A percentile compares a stretch with the other conserved stretches of the same genome.
Conservation (phyloP, 2,329 filamentous ascomycete genomes). For the Coniochaeta ligniaria region DNA sequence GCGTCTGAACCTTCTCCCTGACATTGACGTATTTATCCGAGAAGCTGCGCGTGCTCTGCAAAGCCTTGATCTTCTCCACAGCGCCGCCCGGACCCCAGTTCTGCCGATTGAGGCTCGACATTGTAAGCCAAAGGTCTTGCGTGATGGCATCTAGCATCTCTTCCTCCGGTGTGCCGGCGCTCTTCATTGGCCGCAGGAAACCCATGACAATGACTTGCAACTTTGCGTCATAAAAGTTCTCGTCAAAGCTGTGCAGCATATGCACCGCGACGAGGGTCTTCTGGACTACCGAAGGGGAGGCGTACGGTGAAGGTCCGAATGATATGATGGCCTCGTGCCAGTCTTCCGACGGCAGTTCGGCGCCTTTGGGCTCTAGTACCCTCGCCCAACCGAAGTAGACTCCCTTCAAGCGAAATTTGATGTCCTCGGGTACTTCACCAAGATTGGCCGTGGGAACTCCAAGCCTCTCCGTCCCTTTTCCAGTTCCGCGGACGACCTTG, state of each 20-base stretch:
- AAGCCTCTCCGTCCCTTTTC: slow-evolving; percentile 27
- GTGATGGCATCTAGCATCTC: slow-evolving; percentile 22
- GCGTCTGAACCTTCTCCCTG: slow-evolving; percentile 41
- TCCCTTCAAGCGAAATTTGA: slow-evolving; percentile 48
- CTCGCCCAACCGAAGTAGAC: slow-evolving; percentile 60
- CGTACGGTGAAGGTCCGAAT: slow-evolving; percentile 41
- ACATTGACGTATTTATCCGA: slow-evolving; percentile 39
- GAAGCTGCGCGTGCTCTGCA: slow-evolving; percentile 27
- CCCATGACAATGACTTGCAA: slow-evolving; percentile 54
- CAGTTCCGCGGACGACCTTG: slow-evolving; percentile 36
- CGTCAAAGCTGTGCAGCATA: slow-evolving; percentile 42
- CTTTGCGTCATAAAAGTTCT: slow-evolving; percentile 30
- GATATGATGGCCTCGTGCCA: slow-evolving; percentile 57
- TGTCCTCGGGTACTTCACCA: slow-evolving; percentile 39
- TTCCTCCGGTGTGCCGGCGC: slow-evolving; percentile 9
- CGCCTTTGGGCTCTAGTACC: slow-evolving; percentile 25
- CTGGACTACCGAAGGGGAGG: slow-evolving; percentile 35
- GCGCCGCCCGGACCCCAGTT: slow-evolving; percentile 35
- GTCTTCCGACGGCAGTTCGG: slow-evolving; percentile 26
- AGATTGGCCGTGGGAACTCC: slow-evolving; percentile 50
- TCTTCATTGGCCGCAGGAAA: slow-evolving; percentile 38
- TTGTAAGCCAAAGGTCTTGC: slow-evolving; percentile 32
- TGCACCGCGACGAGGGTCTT: slow-evolving; percentile 46
- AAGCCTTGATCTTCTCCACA: slow-evolving; percentile 26
- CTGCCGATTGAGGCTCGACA: slow-evolving; percentile 38